Evolutionary conservation across 1,139 yeast genomes (phyloP).

Genomic region (Saccharomycopsis crataegensis): DNA sequence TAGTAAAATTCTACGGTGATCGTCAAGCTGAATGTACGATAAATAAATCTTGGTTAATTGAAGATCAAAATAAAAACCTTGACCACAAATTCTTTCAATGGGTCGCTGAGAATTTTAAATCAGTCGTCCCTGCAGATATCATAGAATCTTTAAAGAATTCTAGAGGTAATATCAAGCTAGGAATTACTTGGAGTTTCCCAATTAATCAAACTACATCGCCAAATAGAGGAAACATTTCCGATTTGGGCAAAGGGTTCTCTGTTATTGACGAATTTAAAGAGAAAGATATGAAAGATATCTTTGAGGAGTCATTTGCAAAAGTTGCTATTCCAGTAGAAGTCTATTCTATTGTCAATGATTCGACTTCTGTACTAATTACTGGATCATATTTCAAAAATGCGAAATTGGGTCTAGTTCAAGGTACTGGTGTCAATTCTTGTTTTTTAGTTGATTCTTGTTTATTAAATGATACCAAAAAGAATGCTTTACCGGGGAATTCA

Average conservation of each 20-base stretch:
- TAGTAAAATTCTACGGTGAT: conserved; percentile 29
- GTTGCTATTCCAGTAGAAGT: conserved; percentile 21
- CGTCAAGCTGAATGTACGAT: conserved; percentile 30
- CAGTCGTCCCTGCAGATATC: background rate
- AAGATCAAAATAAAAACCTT: conserved; percentile 26
- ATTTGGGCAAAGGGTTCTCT: conserved; percentile 46
- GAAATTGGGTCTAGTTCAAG: conserved; percentile 28
- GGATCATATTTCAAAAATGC: conserved; percentile 25
- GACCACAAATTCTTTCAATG: conserved; percentile 15
- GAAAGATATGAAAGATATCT: conserved; percentile 35
- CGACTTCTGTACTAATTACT: conserved; percentile 27
- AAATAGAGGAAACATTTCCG: conserved; percentile 35
- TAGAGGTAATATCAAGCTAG: conserved; percentile 32
- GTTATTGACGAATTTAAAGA: conserved; percentile 34
- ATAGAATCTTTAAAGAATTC: background rate
- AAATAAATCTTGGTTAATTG: conserved; percentile 32
- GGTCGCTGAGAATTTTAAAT: conserved; percentile 8
- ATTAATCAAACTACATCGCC: conserved; percentile 39
- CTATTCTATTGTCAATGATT: conserved; percentile 28
- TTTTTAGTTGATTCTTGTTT: conserved; percentile 13
- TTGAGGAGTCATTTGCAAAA: conserved; percentile 29
- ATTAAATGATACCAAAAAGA: conserved; percentile 3
- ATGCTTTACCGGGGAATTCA: conserved; percentile 14
- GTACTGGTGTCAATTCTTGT: conserved; percentile 30
- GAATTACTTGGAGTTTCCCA: conserved; percentile 55